phyloP scores from a whole-genome alignment of 2,329 filamentous ascomycete species.

The Fusarium sp. region DNA sequence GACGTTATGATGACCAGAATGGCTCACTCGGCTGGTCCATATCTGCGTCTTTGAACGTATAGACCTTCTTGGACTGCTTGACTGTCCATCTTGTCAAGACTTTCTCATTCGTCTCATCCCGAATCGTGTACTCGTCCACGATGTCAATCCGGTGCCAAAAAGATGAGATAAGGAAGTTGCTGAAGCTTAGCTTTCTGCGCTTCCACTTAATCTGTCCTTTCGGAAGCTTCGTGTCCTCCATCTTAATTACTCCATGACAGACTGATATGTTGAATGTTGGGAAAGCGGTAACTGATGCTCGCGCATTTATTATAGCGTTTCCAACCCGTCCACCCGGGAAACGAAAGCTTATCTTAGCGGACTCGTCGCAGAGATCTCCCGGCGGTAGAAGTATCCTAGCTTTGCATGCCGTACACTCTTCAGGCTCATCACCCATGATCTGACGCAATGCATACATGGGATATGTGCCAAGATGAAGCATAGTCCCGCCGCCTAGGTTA shows the following conservation, averaged over 20 bases:
- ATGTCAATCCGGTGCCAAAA: neutral
- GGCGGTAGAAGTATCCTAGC: neutral
- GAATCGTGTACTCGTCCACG: neutral
- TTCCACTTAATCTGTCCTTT: neutral
- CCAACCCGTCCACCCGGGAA: neutral
- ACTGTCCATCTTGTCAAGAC: neutral
- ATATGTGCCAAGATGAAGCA: neutral
- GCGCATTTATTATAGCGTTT: neutral
- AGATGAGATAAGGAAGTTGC: neutral
- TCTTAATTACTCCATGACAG: rapidly evolving
- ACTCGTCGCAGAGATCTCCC: neutral
- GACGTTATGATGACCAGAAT: neutral
- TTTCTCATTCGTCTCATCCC: neutral
- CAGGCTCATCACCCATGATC: neutral
- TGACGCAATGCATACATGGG: neutral
- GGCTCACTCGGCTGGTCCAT: neutral
- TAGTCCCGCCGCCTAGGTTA: neutral
- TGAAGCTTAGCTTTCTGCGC: neutral
- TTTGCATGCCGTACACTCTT: neutral
- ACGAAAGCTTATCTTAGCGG: neutral
- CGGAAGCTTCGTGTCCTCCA: rapidly evolving
- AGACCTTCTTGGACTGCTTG: neutral
- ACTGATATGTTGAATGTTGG: neutral
- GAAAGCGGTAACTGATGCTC: neutral
- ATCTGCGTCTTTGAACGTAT: neutral